phyloP scores from a whole-genome alignment of 2,329 filamentous ascomycete species.

The Diaporthe aspalathi region DNA sequence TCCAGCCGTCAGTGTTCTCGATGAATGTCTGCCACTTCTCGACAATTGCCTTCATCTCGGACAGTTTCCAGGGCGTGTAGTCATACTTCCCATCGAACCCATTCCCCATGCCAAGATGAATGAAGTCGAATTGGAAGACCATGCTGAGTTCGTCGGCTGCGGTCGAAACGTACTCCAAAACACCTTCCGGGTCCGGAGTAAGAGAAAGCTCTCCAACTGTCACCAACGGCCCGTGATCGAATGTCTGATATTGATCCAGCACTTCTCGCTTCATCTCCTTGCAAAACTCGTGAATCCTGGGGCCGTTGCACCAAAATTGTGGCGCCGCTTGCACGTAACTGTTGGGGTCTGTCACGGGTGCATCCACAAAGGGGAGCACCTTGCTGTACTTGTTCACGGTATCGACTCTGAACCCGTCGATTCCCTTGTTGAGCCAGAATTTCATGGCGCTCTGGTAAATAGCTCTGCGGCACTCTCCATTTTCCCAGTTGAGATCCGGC shows the following conservation, averaged over 20 bases:
- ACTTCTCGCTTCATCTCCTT: slow-evolving; percentile 67
- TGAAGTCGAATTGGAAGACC: slow-evolving; percentile 51
- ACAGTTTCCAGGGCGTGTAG: slow-evolving; percentile 60
- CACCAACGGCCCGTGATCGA: slow-evolving; percentile 48
- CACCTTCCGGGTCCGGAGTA: slow-evolving; percentile 62
- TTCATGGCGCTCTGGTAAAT: slow-evolving; percentile 75
- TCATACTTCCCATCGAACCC: slow-evolving; percentile 59
- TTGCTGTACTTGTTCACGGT: slow-evolving; percentile 77
- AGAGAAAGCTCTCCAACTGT: slow-evolving; percentile 72
- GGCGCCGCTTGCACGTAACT: slow-evolving; percentile 56
- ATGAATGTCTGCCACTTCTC: slow-evolving; percentile 62
- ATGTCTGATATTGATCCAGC: slow-evolving; percentile 63
- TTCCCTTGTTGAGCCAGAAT: slow-evolving; percentile 79
- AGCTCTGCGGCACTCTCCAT: slow-evolving; percentile 71
- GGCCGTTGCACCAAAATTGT: slow-evolving; percentile 69
- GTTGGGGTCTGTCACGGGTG: slow-evolving; percentile 54
- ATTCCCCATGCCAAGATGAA: slow-evolving; percentile 60
- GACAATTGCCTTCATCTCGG: slow-evolving; percentile 57
- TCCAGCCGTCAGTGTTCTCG: slow-evolving; percentile 64
- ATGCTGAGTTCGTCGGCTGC: slow-evolving; percentile 67
- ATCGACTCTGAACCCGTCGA: slow-evolving; percentile 75
- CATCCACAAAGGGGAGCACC: slow-evolving; percentile 66
- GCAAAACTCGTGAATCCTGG: slow-evolving; percentile 71
- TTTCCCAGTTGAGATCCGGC: slow-evolving; percentile 84
- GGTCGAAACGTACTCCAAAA: slow-evolving; percentile 66